Evolutionary conservation across 2,329 filamentous ascomycete species (phyloP).

Genomic region (Neurospora sp.): DNA sequence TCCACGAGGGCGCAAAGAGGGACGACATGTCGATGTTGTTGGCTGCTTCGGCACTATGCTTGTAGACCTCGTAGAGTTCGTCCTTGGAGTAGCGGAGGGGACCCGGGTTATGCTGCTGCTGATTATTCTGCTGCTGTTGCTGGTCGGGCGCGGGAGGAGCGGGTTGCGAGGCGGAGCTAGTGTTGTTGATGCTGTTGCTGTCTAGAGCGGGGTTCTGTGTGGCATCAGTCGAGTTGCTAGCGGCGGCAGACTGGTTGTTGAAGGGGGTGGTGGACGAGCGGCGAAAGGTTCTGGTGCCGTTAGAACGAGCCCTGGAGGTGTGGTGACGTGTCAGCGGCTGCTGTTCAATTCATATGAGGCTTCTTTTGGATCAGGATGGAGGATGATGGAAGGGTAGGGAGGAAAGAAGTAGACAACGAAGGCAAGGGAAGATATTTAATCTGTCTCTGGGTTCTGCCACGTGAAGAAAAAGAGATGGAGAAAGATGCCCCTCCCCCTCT

Average conservation of each 20-base stretch:
- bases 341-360: background rate
- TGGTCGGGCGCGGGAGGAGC: background rate
- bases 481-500: background rate
- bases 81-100: slow-evolving; percentile 66
- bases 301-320: slow-evolving; percentile 43
- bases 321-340: background rate
- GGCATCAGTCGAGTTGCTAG: slow-evolving; percentile 11
- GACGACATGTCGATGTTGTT: slow-evolving; percentile 51
- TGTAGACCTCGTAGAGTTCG: slow-evolving; percentile 66
- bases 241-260: slow-evolving; percentile 17
- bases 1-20: slow-evolving; percentile 69
- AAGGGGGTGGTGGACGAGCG: slow-evolving; percentile 50
- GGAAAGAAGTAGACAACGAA: background rate
- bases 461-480: background rate
- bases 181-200: slow-evolving; percentile 4
- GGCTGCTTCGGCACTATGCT: slow-evolving; percentile 33
- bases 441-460: background rate
- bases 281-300: slow-evolving; percentile 56
- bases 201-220: slow-evolving; percentile 11
- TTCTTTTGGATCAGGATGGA: background rate
- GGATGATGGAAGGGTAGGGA: background rate
- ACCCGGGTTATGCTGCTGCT: slow-evolving; percentile 10
- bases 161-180: slow-evolving; percentile 6
- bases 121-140: slow-evolving; percentile 23
- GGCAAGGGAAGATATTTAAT: background rate